Evolutionary conservation across 176 grass and related monocot species (phyloP), one percentile per base, ranked within the genome.

Genomic region (Hsuehochloa calcarea): DNA sequence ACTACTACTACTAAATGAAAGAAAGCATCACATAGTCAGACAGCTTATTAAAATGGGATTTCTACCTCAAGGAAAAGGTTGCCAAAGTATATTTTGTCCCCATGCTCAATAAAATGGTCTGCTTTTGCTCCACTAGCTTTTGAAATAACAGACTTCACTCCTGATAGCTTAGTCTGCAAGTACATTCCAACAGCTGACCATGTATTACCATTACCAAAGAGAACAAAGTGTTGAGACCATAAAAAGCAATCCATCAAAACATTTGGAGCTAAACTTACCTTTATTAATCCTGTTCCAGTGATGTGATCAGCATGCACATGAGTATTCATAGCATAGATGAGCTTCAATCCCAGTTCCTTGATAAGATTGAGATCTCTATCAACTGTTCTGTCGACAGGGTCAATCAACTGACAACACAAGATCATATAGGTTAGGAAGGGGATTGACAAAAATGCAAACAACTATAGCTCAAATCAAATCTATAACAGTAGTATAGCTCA

Each of bases 291-390:
- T 76, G 95, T 94, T 59, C 95, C 95, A 65, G 95, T 97, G 41
- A 97, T 75, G 34, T 97, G 95, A 90, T 97, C 95, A 65, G 95
- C 95, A 90, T 97, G 95, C 23, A 97, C 95, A 91, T 97, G 95
- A 81, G 92, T 99, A 85, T 96, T 99, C 90, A 99, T 88, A 50
- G 93, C 96, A 80, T 96, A 96, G 44, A 96, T 80, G 27, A 99
- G 96, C 16, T 94, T 99, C 86, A 99, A 87, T 17, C 90, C 93
- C 54, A 99, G 88, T 83, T 99, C 93, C 74, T 96, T 94, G 56
- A 96, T 84, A 84, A 99, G 96, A 55, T 34, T 86, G 59, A 96
- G 65, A 85, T 99, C 96, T 89, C 96, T 89, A 56, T 96, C 93
- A 65, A 90, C 91, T 51, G 91, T 97, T 88, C 20, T 88, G 84